A percentile compares a stretch with the other conserved stretches of the same genome.
Evolutionary conservation across 345 rosid genomes (phyloP).

Genomic region (Theobroma cacao): DNA sequence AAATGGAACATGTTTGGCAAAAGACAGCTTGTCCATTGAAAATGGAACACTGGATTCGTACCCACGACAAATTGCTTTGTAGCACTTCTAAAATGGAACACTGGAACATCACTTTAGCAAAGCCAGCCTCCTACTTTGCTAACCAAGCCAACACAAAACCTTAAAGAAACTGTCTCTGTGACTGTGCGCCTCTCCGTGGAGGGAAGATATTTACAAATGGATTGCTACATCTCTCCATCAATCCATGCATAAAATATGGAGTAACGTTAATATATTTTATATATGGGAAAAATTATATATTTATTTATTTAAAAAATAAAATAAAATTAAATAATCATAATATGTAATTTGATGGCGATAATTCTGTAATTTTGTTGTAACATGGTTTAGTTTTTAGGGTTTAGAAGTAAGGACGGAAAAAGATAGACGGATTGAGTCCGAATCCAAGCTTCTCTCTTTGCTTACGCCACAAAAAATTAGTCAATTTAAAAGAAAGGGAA

Average conservation of each 20-base stretch:
- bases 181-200: no score
- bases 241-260: neutral
- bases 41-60: neutral
- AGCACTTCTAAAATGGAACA: neutral
- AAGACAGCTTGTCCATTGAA: constrained; percentile 1
- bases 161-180: no score
- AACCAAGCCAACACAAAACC: neutral
- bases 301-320: no score
- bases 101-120: neutral
- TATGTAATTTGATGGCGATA: neutral
- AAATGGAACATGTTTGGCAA: neutral
- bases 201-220: neutral
- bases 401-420: neutral
- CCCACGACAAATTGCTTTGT: no score
- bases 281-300: no score
- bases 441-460: neutral
- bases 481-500: no score
- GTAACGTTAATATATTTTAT: neutral
- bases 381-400: neutral
- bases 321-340: no score
- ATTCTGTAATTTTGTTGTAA: neutral
- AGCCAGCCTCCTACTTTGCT: neutral
- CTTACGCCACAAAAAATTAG: neutral
- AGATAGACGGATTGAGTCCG: neutral
- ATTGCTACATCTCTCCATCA: neutral